A percentile compares a stretch with the other conserved stretches of the same genome.
These are phyloP conservation scores for Cercophora sp. DNA, from an alignment of 495 filamentous ascomycete genomes.

Conservation along the genomic window DNA sequence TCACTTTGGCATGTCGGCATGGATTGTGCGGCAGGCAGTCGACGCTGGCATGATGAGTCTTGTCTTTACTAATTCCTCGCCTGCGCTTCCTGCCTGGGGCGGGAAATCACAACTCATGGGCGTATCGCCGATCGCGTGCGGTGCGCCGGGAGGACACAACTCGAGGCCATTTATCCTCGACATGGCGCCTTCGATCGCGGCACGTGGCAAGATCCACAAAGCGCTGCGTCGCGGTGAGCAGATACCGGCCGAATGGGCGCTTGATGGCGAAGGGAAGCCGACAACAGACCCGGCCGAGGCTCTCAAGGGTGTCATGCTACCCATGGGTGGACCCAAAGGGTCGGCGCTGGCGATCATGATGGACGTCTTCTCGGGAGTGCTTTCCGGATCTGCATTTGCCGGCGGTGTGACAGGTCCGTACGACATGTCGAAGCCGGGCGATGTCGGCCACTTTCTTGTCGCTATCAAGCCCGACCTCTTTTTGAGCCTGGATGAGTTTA, in stretches of 20 bases:
- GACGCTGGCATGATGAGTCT: slow-evolving; percentile 69
- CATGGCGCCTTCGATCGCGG: slow-evolving; percentile 72
- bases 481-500: slow-evolving; percentile 65
- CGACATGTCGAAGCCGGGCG: slow-evolving; percentile 60
- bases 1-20: slow-evolving; percentile 78
- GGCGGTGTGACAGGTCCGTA: slow-evolving; percentile 70
- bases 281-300: slow-evolving; percentile 66
- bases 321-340: slow-evolving; percentile 77
- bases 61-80: slow-evolving; percentile 76
- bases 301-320: slow-evolving; percentile 69
- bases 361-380: slow-evolving; percentile 77
- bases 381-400: slow-evolving; percentile 66
- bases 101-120: slow-evolving; percentile 65
- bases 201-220: slow-evolving; percentile 73
- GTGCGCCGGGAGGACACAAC: slow-evolving; percentile 53
- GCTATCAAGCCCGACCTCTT: slow-evolving; percentile 76
- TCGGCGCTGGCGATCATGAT: slow-evolving; percentile 72
- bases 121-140: slow-evolving; percentile 73
- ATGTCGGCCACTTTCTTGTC: slow-evolving; percentile 74
- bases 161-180: slow-evolving; percentile 62
- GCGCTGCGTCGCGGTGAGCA: slow-evolving; percentile 66
- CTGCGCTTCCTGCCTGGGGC: slow-evolving; percentile 71
- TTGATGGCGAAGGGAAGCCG: slow-evolving; percentile 63
- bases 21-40: slow-evolving; percentile 70
- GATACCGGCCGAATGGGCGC: slow-evolving; percentile 70